Evolutionary conservation across 306 rosid genomes (phyloP).

Genomic region (Amphicarpaea edgeworthii): DNA sequence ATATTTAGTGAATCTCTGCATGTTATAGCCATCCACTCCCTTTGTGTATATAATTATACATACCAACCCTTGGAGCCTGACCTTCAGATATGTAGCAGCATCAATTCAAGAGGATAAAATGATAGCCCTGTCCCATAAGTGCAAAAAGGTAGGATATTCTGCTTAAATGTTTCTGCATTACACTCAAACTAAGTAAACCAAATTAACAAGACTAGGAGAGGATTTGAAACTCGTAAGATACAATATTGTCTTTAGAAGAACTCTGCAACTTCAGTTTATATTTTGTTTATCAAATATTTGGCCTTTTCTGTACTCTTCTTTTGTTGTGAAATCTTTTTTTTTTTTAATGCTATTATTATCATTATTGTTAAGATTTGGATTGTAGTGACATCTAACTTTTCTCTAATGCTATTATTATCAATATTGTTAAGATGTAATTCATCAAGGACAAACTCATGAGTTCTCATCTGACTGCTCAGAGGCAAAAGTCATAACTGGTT

Average conservation of each 20-base stretch:
- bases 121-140: not conserved
- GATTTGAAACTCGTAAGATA: not conserved
- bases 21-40: not conserved
- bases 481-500: slow-evolving; percentile 43
- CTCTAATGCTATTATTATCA: not conserved
- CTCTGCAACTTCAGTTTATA: slow-evolving; percentile 25
- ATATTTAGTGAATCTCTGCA: not conserved
- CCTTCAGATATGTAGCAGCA: slow-evolving; percentile 6
- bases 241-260: not conserved
- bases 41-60: slow-evolving; percentile 9
- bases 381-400: not conserved
- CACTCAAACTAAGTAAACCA: not conserved
- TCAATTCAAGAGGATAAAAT: not conserved
- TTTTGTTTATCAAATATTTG: slow-evolving; percentile 10
- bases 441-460: slow-evolving; percentile 34
- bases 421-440: slow-evolving; percentile 29
- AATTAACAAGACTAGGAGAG: not conserved
- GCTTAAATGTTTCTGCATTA: slow-evolving; percentile 10
- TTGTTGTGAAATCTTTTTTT: not conserved
- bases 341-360: not conserved
- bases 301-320: not conserved
- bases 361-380: not conserved
- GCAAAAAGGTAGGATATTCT: not conserved
- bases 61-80: not conserved
- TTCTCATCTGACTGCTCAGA: slow-evolving; percentile 41